phyloP scores from a whole-genome alignment of 495 filamentous ascomycete species.

The Entonaema liquescens region DNA sequence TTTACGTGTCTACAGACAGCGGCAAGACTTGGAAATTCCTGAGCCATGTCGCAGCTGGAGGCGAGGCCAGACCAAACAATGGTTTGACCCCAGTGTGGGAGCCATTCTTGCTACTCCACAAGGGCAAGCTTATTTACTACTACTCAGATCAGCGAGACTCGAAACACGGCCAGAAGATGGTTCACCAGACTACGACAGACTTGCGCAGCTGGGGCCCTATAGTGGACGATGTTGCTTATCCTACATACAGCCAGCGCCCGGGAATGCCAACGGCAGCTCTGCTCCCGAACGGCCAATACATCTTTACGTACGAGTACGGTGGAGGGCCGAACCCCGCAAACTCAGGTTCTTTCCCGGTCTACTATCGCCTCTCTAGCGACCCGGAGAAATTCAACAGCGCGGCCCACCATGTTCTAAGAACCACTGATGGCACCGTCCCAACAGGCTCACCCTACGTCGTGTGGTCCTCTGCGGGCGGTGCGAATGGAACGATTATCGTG shows the following conservation, averaged over 20 bases:
- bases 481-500: slow-evolving; percentile 67
- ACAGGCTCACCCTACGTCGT: slow-evolving; percentile 64
- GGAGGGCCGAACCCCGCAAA: slow-evolving; percentile 53
- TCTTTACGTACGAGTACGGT: slow-evolving; percentile 71
- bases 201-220: slow-evolving; percentile 64
- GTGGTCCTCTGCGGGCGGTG: slow-evolving; percentile 63
- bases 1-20: slow-evolving; percentile 68
- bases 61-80: slow-evolving; percentile 66
- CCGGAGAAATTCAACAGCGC: slow-evolving; percentile 62
- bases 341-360: slow-evolving; percentile 61
- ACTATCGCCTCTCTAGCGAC: slow-evolving; percentile 58
- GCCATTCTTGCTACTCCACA: slow-evolving; percentile 67
- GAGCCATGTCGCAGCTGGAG: slow-evolving; percentile 70
- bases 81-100: slow-evolving; percentile 76
- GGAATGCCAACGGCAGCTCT: slow-evolving; percentile 71
- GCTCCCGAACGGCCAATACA: slow-evolving; percentile 68
- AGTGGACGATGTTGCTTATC: slow-evolving; percentile 68
- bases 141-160: slow-evolving; percentile 76
- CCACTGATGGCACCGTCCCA: slow-evolving; percentile 57
- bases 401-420: slow-evolving; percentile 54
- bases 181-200: slow-evolving; percentile 67
- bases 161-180: slow-evolving; percentile 71
- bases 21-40: slow-evolving; percentile 72
- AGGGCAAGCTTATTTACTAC: slow-evolving; percentile 67
- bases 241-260: slow-evolving; percentile 68